Evolutionary conservation across 1,284 basidiomycete species (phyloP).

Genomic region (Pterulicium gracile): DNA sequence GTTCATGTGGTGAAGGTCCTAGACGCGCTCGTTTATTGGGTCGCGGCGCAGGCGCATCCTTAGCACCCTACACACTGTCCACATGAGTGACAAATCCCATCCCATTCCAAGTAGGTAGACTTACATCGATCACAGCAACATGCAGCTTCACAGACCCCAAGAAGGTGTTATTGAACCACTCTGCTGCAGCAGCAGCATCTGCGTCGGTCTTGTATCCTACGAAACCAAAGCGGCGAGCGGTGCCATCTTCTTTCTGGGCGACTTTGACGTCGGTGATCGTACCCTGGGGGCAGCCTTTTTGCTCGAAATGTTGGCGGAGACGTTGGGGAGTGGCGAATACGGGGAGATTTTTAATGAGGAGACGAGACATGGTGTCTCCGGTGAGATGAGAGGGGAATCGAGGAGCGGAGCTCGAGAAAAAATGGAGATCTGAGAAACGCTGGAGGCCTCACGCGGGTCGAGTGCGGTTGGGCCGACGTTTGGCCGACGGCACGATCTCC

Average conservation of each 20-base stretch:
- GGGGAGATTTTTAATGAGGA: constrained; percentile 88
- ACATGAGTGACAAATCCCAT: constrained; percentile 8
- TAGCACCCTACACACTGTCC: constrained; percentile 36
- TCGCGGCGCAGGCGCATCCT: constrained; percentile 50
- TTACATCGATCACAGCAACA: constrained; percentile 72
- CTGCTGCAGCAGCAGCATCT: constrained; percentile 68
- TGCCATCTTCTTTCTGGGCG: constrained; percentile 68
- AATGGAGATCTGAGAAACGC: too few relatives aligned
- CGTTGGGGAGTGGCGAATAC: constrained; percentile 56
- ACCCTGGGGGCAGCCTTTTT: constrained; percentile 49
- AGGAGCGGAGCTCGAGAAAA: too few relatives aligned
- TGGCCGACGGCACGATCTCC: too few relatives aligned
- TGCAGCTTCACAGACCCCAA: constrained; percentile 66
- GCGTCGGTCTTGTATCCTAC: constrained; percentile 79
- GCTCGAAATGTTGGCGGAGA: constrained; percentile 63
- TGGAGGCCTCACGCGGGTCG: too few relatives aligned
- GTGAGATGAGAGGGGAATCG: too few relatives aligned
- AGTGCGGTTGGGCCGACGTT: too few relatives aligned
- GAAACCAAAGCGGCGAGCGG: constrained; percentile 84
- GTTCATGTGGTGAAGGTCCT: constrained; percentile 26
- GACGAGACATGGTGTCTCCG: constrained; percentile 84
- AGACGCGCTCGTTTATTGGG: constrained; percentile 62
- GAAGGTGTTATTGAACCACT: constrained; percentile 84
- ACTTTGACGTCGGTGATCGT: constrained; percentile 86
- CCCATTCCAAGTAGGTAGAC: constrained; percentile 14